These are phyloP conservation scores for Phialocephala subalpina DNA, from an alignment of 2,329 filamentous ascomycete species.

Conservation along the genomic window DNA sequence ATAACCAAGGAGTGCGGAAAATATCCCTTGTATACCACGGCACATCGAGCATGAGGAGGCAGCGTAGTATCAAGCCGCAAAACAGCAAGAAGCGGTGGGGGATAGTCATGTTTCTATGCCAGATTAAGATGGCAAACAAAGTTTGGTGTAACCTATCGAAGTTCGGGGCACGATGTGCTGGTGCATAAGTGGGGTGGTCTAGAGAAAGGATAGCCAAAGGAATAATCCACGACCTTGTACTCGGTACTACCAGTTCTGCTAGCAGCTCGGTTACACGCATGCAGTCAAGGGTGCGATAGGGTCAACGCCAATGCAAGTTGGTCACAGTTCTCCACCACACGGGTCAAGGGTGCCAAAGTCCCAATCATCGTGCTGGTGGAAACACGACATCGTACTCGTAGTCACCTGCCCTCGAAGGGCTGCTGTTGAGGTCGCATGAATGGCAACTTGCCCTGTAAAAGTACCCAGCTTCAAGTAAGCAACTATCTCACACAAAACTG, in stretches of 20 bases:
- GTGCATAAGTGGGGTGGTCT: constrained; percentile 10
- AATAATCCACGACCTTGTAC: constrained; percentile 7
- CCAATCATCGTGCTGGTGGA: constrained; percentile 3
- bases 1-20: constrained; percentile 2
- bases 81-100: constrained; percentile 5
- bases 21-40: not conserved
- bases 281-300: constrained; percentile 2
- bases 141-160: not conserved
- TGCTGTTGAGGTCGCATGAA: not conserved
- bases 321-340: constrained; percentile 8
- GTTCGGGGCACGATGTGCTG: not conserved
- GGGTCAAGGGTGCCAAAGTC: not conserved
- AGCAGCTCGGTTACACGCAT: not conserved
- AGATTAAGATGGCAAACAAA: not conserved
- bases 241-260: constrained; percentile 8
- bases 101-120: not conserved
- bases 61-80: not conserved
- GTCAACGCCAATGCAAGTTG: constrained; percentile 6
- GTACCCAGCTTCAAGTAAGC: not conserved
- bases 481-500: too few relatives aligned
- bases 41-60: not conserved
- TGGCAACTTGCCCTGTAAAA: not conserved
- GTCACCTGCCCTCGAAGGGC: not conserved
- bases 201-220: not conserved
- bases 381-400: not conserved